Base-by-base conservation (phyloP, 257 asterid genomes). In the Nyctanthes arbortristis region DNA sequence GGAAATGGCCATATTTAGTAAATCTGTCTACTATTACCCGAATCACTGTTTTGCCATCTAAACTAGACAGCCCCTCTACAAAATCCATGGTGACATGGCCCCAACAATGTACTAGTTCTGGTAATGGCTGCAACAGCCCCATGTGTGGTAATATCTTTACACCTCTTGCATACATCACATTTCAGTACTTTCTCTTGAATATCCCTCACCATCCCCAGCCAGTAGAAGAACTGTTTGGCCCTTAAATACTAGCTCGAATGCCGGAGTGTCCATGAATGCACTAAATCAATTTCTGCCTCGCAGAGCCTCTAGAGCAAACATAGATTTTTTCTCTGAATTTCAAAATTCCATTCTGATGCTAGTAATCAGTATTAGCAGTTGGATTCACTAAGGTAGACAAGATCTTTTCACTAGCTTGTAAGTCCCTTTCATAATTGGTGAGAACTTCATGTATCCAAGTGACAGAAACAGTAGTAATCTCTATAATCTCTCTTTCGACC, bases 1-100 rank as follows among this genome's bases (percentile, higher is more conserved):
- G 2, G 29, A 63, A 36, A 39, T 63, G 68, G 0, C 35, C 34
- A 63, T 63, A 24, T 18, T 63, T 63, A 6, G 68, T 35, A 1
- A 63, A 24, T 18, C 66, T 35, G n/a, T 71, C 69, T 16, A 40
- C 61, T 1, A 43, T 2, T 10, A 70, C 61, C 24, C 49, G 4
- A 5, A 71, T 63, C 22, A 57, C 27, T 3, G 33, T 27, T 10
- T 52, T 63, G 2, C 35, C 18, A 18, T 11, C 45, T 1, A n/a
- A 49, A 3, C 2, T 14, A 12, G 52, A 43, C 2, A 71, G 16
- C 4, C 64, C 65, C 5, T 63, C 65, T 3, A 62, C 24, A 11
- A 63, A 63, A n/a, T 71, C 70, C 58, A 54, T 32, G 1, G 57
- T 4, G 14, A 12, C 43, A n/a, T 61, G 66, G 3, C 22, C 31